Conservation (phyloP, 2,329 filamentous ascomycete genomes). For the Ramularia endophylla region DNA sequence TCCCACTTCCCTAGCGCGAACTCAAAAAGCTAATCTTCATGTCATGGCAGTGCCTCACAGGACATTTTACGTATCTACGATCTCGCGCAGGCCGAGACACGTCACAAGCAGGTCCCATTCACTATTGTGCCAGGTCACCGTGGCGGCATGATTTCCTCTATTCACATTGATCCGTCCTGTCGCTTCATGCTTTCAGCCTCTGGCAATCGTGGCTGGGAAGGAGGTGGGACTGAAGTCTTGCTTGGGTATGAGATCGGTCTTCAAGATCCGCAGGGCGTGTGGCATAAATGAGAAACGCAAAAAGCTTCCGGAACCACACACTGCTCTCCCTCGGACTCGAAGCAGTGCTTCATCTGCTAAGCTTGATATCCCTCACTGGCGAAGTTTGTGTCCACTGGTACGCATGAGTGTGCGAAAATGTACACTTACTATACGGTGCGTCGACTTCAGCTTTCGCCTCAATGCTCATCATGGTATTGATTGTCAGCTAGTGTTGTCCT, state of each 20-base stretch:
- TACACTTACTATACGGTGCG: too few species aligned
- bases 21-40: neutral
- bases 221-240: slow-evolving; percentile 74
- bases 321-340: too few species aligned
- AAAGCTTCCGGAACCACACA: too few species aligned
- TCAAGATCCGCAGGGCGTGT: slow-evolving; percentile 25
- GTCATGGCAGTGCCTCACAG: slow-evolving; percentile 64
- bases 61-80: slow-evolving; percentile 95
- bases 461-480: too few species aligned
- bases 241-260: slow-evolving; percentile 82
- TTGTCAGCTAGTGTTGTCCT: too few species aligned
- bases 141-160: slow-evolving; percentile 77
- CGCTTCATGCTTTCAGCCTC: slow-evolving; percentile 87
- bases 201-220: slow-evolving; percentile 93
- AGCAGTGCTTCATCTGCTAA: too few species aligned
- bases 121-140: slow-evolving; percentile 90
- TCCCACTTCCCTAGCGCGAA: neutral
- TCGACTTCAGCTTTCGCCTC: too few species aligned
- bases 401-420: too few species aligned
- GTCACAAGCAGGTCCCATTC: slow-evolving; percentile 78
- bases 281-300: slow-evolving; percentile 21
- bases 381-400: too few species aligned
- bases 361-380: too few species aligned
- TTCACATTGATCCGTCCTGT: slow-evolving; percentile 84
- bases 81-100: slow-evolving; percentile 55